Conservation (phyloP, 2,329 filamentous ascomycete genomes). For the Monosporascus cannonballus region DNA sequence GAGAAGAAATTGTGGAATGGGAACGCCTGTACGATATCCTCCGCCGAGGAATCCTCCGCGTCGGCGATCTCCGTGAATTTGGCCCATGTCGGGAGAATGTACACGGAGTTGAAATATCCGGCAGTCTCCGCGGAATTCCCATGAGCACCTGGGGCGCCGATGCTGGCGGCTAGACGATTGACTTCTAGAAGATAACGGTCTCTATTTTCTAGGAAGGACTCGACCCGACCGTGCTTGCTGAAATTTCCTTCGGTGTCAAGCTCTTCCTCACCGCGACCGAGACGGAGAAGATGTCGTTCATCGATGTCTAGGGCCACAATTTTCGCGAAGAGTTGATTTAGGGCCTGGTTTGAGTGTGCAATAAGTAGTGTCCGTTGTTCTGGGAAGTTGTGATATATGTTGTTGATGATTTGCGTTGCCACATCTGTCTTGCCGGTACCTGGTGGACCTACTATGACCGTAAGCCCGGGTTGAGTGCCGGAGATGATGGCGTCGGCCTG, state of each 20-base stretch:
- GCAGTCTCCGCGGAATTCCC: constrained; percentile 95
- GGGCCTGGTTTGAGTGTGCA: constrained; percentile 94
- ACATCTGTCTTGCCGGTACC: constrained; percentile 99
- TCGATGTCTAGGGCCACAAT: constrained; percentile 96
- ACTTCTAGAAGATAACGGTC: constrained; percentile 75
- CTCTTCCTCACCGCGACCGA: constrained; percentile 95
- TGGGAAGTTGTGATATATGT: constrained; percentile 97
- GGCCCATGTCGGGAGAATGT: constrained; percentile 81
- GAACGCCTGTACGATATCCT: constrained; percentile 66
- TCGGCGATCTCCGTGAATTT: constrained; percentile 68
- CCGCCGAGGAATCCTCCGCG: constrained; percentile 46
- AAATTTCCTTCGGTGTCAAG: constrained; percentile 80
- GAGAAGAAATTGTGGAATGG: constrained; percentile 87
- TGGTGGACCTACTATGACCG: constrained; percentile 88
- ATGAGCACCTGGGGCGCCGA: constrained; percentile 87
- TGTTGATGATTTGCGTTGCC: constrained; percentile 96
- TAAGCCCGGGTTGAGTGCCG: constrained; percentile 88
- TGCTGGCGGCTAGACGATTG: constrained; percentile 74
- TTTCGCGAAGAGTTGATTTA: constrained; percentile 97
- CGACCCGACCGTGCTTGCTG: constrained; percentile 89
- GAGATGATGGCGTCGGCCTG: constrained; percentile 92
- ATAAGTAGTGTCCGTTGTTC: constrained; percentile 85
- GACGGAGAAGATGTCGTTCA: constrained; percentile 81
- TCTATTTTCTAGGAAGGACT: constrained; percentile 89
- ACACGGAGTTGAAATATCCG: constrained; percentile 92